Evolutionary conservation across 176 grass and related monocot genomes (phyloP).

Genomic region (Oryza longistaminata): DNA sequence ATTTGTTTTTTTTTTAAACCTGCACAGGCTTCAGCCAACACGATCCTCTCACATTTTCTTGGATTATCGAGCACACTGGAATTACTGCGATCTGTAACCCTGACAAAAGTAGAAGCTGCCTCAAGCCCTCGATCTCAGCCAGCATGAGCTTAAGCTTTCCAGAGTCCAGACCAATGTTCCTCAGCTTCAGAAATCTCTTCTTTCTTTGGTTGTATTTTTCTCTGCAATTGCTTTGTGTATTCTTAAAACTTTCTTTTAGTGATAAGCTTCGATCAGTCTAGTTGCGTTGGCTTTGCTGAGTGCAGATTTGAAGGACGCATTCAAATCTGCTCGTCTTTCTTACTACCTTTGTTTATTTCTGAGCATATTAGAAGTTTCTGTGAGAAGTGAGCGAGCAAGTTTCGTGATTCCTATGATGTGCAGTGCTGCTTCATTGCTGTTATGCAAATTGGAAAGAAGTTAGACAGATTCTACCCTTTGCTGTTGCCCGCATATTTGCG

Average conservation of each 20-base stretch:
- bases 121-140: slow-evolving; percentile 47
- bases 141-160: slow-evolving; percentile 30
- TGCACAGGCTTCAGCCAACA: slow-evolving; percentile 83
- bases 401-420: not conserved
- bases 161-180: not conserved
- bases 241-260: not conserved
- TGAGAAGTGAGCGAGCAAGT: not conserved
- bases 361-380: not conserved
- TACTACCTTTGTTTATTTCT: not conserved
- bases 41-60: slow-evolving; percentile 86
- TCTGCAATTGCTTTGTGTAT: not conserved
- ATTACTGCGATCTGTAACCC: slow-evolving; percentile 64
- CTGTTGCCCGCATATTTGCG: too few species aligned
- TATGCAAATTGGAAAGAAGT: not conserved
- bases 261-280: not conserved
- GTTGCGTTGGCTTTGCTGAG: not conserved
- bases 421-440: not conserved
- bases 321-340: not conserved
- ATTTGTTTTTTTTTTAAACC: not conserved
- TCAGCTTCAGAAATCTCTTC: not conserved
- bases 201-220: not conserved
- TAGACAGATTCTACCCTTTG: too few species aligned
- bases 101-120: slow-evolving; percentile 43
- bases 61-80: slow-evolving; percentile 77
- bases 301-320: not conserved